Base-by-base conservation (phyloP, 306 rosid species). In the Quercus aquifolioides region DNA sequence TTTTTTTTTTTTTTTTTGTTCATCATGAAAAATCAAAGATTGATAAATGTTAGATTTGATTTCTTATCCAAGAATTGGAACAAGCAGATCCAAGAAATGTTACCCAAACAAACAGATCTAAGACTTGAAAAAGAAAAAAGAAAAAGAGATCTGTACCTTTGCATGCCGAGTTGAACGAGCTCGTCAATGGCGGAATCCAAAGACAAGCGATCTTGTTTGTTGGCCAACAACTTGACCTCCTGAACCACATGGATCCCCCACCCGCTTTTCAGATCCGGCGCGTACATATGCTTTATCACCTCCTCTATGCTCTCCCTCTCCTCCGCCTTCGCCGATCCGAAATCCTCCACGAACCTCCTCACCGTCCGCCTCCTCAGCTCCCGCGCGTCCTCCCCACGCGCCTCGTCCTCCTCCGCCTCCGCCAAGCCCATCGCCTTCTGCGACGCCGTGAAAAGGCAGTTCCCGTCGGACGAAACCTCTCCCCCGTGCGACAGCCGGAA, bases 161-260 rank as follows among this genome's bases (percentile, higher is more conserved):
- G 96, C 94, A 95, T 90, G 74, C 99, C 99, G 35, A 95, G 87
- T 76, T 85, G 92, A 83, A 91, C 83, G 77, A 95, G 98, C 81
- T 95, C 98, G 17, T 89, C 92, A 41, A 92, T 90, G 81, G 98
- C 91, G 6, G 94, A 85, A 77, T 92, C 99, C 56, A 92, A 86
- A 71, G 88, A 74, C 59, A 77, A 70, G 43, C 99, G 93, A 83
- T 91, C 96, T 38, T 85, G 94, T 76, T 92, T 95, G 90, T 87
- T 91, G 15, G 97, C 98, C 91, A 95, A 82, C 76, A 92, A 83
- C 85, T 92, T 95, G 80, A 95, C 92, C 91, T 95, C 99, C 85
- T 95, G 99, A 70, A 92, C 97, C 19, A 95, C 91, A 62, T 95
- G 98, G 52, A 95, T 86, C 35, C 99, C 99, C 99, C 99, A 95